Conservation (phyloP, 2,329 filamentous ascomycete species). For the Verticillium zaregamsianum region DNA sequence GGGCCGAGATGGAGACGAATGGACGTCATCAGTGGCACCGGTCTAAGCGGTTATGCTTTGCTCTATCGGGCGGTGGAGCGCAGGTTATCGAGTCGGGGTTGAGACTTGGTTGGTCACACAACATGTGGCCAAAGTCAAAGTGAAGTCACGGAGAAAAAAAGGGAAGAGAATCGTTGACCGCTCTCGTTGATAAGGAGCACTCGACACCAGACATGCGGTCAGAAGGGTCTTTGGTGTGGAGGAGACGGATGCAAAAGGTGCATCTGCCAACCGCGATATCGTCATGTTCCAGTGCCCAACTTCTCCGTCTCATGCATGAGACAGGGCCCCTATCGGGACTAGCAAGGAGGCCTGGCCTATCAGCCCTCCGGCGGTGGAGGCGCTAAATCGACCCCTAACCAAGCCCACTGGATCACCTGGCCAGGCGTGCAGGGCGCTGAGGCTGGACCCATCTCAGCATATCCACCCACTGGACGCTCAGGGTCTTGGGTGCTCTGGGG, state of each 20-base stretch:
- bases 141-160: neutral
- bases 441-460: neutral
- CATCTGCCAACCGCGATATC: neutral
- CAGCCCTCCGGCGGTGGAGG: neutral
- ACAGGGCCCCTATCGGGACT: neutral
- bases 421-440: neutral
- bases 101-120: neutral
- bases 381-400: neutral
- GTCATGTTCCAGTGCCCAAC: neutral
- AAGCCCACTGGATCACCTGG: neutral
- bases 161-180: neutral
- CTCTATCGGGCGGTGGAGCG: no score
- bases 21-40: neutral
- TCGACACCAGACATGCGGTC: neutral
- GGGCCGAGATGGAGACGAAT: neutral
- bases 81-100: no score
- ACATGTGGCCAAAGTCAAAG: neutral
- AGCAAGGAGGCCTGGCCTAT: neutral
- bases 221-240: neutral
- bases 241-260: neutral
- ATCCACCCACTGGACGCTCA: neutral
- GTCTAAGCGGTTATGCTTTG: neutral
- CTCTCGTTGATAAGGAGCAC: neutral
- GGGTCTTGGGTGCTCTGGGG: neutral
- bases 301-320: neutral